These are phyloP conservation scores for Annulohypoxylon bovei DNA, from an alignment of 495 filamentous ascomycete genomes.

Conservation along the genomic window DNA sequence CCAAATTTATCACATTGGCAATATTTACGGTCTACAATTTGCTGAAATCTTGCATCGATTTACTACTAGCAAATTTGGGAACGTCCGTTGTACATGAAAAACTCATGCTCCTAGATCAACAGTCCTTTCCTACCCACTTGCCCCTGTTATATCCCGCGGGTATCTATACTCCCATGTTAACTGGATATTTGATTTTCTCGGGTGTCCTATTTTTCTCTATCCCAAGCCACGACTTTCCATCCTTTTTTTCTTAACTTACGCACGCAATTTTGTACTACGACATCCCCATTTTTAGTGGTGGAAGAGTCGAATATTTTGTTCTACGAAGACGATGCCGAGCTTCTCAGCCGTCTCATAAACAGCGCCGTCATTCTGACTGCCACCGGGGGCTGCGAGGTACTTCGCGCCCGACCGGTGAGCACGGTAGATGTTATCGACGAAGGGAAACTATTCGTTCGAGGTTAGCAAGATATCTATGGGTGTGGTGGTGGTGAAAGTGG, in stretches of 20 bases:
- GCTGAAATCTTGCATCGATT: conserved; percentile 2
- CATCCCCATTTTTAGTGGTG: conserved; percentile 74
- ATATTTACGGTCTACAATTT: not conserved
- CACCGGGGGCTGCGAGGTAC: conserved; percentile 92
- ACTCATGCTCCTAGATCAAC: not conserved
- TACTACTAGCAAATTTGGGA: not conserved
- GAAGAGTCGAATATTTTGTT: conserved; percentile 88
- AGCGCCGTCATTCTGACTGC: conserved; percentile 89
- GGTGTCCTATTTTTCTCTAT: conserved; percentile 22
- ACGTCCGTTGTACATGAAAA: conserved; percentile 1
- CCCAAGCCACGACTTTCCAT: not conserved
- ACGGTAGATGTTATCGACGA: conserved; percentile 96
- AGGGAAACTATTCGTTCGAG: conserved; percentile 77
- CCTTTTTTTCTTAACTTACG: not conserved
- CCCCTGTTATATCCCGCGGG: conserved; percentile 12
- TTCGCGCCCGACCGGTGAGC: conserved; percentile 88
- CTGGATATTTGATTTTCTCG: conserved; percentile 12
- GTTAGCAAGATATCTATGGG: conserved; percentile 18
- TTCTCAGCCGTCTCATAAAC: conserved; percentile 95
- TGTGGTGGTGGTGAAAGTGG: not conserved
- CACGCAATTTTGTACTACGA: not conserved
- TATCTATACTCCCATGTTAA: conserved; percentile 23
- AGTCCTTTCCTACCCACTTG: conserved; percentile 10
- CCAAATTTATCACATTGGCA: not conserved
- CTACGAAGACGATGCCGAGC: conserved; percentile 88